Conservation (phyloP, 2,329 filamentous ascomycete species). For the Penicillium sp. region DNA sequence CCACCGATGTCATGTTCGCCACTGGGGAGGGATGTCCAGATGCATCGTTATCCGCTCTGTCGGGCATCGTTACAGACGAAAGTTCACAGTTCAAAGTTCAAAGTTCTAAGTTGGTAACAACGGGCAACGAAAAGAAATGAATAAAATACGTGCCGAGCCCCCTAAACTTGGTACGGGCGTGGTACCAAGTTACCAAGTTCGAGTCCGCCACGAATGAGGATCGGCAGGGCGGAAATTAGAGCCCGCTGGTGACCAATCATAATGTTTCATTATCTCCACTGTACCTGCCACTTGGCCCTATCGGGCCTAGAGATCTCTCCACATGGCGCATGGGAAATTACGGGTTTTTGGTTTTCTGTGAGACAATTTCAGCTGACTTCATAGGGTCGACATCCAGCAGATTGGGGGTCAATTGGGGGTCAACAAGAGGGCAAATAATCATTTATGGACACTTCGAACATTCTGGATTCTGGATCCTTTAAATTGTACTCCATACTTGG, state of each 20-base stretch:
- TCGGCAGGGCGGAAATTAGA: slow-evolving; percentile 34
- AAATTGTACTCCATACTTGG: background rate
- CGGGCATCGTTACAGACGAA: too few relatives aligned
- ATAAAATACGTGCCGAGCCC: slow-evolving; percentile 4
- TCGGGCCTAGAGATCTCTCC: slow-evolving; percentile 23
- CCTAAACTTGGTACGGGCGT: background rate
- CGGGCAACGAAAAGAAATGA: background rate
- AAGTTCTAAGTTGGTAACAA: background rate
- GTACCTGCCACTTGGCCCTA: slow-evolving; percentile 18
- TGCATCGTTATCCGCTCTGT: background rate
- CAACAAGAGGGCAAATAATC: background rate
- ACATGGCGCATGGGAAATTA: slow-evolving; percentile 24
- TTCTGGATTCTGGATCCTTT: background rate
- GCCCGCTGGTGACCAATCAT: slow-evolving; percentile 17
- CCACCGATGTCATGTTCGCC: slow-evolving; percentile 5
- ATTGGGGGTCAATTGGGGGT: background rate
- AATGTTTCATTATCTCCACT: accelerated
- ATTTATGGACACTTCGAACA: background rate
- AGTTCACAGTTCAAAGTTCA: too few relatives aligned
- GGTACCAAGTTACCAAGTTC: background rate
- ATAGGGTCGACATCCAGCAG: too few relatives aligned
- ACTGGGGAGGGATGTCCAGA: background rate
- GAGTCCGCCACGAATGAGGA: slow-evolving; percentile 19
- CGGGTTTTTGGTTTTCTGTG: background rate
- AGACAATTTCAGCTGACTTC: background rate